Evolutionary conservation across 805 yeast genomes (phyloP).

Genomic region (Brettanomyces sp.): DNA sequence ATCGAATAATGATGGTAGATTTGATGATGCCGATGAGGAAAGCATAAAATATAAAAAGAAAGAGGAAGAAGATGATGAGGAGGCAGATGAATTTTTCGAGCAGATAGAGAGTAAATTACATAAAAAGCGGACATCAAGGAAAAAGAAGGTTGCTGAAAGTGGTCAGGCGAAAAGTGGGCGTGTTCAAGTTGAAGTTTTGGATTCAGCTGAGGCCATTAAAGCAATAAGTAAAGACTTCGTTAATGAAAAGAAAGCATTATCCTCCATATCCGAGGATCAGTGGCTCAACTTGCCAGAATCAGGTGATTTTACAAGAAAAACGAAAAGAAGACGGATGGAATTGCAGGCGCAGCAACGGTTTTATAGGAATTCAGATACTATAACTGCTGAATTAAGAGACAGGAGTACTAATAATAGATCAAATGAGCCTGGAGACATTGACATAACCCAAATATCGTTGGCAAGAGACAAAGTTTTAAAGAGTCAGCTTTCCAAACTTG

Average conservation of each 20-base stretch:
- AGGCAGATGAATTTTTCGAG: conserved; percentile 65
- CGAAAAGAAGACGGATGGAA: conserved; percentile 60
- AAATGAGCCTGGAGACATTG: conserved; percentile 14
- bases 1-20: conserved; percentile 26
- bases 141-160: conserved; percentile 13
- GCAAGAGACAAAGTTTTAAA: conserved; percentile 55
- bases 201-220: conserved; percentile 17
- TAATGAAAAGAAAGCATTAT: conserved; percentile 57
- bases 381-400: conserved; percentile 32
- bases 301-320: conserved; percentile 73
- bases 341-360: conserved; percentile 56
- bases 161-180: conserved; percentile 4
- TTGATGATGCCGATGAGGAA: conserved; percentile 21
- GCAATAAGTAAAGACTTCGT: conserved; percentile 47
- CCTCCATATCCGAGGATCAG: conserved; percentile 51
- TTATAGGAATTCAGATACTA: conserved; percentile 76
- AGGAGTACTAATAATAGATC: conserved; percentile 9
- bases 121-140: conserved; percentile 13
- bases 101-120: conserved; percentile 49
- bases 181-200: conserved; percentile 11
- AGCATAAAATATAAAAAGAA: conserved; percentile 33
- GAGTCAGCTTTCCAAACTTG: conserved; percentile 32
- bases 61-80: conserved; percentile 35
- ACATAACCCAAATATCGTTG: conserved; percentile 46
- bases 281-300: conserved; percentile 86